A percentile compares a stretch with the other conserved stretches of the same genome.
These are phyloP conservation scores for Umbilicus rupestris DNA, from an alignment of 164 flowering plant species.

Conservation along the genomic window DNA sequence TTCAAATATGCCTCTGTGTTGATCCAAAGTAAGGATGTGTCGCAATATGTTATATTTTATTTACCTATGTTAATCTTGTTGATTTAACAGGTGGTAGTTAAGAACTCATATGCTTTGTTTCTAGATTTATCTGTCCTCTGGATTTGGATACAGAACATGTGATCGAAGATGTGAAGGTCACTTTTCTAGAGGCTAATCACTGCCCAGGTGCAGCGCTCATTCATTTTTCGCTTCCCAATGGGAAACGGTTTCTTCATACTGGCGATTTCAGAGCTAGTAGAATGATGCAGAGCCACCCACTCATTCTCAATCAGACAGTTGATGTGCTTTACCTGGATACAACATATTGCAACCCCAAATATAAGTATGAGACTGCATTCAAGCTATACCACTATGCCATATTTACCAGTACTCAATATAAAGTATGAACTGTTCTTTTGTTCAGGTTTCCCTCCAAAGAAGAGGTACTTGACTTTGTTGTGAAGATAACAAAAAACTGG, in stretches of 20 bases:
- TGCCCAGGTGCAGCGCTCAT: constrained; percentile 78
- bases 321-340: constrained; percentile 65
- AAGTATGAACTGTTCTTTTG: not conserved
- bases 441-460: constrained; percentile 67
- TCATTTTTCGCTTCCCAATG: constrained; percentile 46
- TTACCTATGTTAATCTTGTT: not conserved
- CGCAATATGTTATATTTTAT: not conserved
- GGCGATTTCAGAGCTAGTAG: constrained; percentile 77
- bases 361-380: constrained; percentile 26
- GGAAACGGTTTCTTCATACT: constrained; percentile 52
- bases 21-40: constrained; percentile 40
- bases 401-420: not conserved
- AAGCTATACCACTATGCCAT: not conserved
- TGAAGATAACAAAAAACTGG: constrained; percentile 28
- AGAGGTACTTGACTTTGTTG: constrained; percentile 45
- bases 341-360: constrained; percentile 73
- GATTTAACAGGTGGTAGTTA: not conserved
- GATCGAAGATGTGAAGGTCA: constrained; percentile 52
- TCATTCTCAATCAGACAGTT: constrained; percentile 30
- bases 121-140: constrained; percentile 45
- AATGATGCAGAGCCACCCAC: constrained; percentile 48
- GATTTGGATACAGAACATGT: constrained; percentile 40
- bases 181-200: constrained; percentile 68
- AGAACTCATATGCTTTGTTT: not conserved
- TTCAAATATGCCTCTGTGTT: constrained; percentile 43